Base-by-base conservation (phyloP, 495 filamentous ascomycete species). In the Penicillium ucsense region DNA sequence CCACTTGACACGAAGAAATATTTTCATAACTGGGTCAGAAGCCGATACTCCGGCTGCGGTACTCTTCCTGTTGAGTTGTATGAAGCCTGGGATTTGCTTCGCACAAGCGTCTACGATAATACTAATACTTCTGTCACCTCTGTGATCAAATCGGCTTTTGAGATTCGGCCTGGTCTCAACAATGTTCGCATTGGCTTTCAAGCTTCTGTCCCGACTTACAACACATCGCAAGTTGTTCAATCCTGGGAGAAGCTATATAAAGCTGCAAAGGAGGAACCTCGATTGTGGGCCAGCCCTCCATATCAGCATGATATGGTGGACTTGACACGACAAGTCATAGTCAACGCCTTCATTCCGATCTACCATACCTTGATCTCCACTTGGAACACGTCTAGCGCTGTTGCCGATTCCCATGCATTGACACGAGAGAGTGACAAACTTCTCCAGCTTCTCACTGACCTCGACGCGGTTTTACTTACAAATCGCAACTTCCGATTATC, bases 231-330 rank as follows among this genome's bases (percentile, higher is more conserved):
- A 1, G 44, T 77, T 4, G 64, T 74, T 8, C n/a, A 46, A 7
- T 72, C 64, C 5, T 77, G 67, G 67, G 62, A 65, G 4, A 44
- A 61, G 10, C 52, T 77, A 41, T 69, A 67, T 53, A 44, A 53
- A 5, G 72, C 74, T 29, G 55, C 68, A 4, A 48, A 49, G 8
- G 31, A 54, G 7, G 56, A 71, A n/a, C 56, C 63, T 2, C 37
- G 8, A 4, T 51, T 79, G 5, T 78, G 73, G 70, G 42, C 49
- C 5, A 72, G 75, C 51, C 58, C 70, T 31, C 62, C 70, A 3
- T 79, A 68, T 50, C 54, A 61, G 27, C 68, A 75, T 45, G 76
- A 79, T 35, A 59, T 77, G 40, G 69, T 75, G 9, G 76, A 79
- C 51, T 57, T 76, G 28, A 72, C 73, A 4, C 69, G 74, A 6